Evolutionary conservation across 2,329 filamentous ascomycete species (phyloP).

Genomic region (Fusarium setosum): DNA sequence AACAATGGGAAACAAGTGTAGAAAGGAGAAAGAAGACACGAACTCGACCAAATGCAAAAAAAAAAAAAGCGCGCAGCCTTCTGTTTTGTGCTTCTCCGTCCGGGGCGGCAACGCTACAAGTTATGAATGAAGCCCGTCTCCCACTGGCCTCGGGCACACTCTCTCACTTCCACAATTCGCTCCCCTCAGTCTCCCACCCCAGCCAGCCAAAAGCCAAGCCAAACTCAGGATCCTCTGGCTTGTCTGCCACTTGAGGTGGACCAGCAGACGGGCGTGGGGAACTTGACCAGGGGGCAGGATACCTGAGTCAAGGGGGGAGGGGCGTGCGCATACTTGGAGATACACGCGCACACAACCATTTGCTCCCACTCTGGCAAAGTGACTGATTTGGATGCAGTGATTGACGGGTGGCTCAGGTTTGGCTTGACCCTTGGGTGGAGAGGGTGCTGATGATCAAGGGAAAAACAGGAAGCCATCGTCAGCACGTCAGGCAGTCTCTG

Average conservation of each 20-base stretch:
- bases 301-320: conserved; percentile 22
- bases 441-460: conserved; percentile 13
- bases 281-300: conserved; percentile 26
- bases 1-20: conserved; percentile 5
- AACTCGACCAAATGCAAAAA: conserved; percentile 14
- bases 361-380: conserved; percentile 10
- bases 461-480: conserved; percentile 7
- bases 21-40: conserved; percentile 9
- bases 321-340: conserved; percentile 26
- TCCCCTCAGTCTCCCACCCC: conserved; percentile 30
- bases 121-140: conserved; percentile 41
- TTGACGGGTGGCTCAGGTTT: conserved; percentile 16
- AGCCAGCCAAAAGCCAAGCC: conserved; percentile 32
- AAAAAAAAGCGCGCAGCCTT: conserved; percentile 42
- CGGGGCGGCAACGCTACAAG: conserved; percentile 35
- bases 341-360: conserved; percentile 20
- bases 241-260: conserved; percentile 22
- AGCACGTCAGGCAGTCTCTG: neutral
- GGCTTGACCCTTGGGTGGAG: conserved; percentile 26
- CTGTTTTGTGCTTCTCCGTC: conserved; percentile 38
- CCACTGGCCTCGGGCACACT: too few species aligned
- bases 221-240: conserved; percentile 33
- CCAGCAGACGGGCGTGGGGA: conserved; percentile 30
- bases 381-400: conserved; percentile 23
- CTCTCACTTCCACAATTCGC: conserved; percentile 34